These are phyloP conservation scores for Ustilago vetiveriae DNA, from an alignment of 1,284 basidiomycete species.

Conservation along the genomic window DNA sequence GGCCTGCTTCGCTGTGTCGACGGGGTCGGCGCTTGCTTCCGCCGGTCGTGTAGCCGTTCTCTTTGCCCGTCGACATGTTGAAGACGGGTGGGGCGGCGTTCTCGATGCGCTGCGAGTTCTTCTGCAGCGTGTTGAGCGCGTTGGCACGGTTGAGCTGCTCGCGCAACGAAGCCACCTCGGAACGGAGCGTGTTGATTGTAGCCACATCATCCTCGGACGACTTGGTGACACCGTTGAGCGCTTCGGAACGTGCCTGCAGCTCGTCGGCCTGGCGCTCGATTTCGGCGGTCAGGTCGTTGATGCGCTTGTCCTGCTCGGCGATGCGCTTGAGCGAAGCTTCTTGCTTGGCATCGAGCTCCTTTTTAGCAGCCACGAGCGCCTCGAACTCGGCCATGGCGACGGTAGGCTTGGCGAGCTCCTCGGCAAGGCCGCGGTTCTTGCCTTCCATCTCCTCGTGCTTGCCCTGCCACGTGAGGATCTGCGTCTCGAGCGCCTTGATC, in stretches of 20 bases:
- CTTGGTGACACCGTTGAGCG: constrained; percentile 58
- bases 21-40: constrained; percentile 71
- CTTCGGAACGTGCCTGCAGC: constrained; percentile 75
- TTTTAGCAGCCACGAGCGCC: constrained; percentile 79
- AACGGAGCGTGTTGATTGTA: constrained; percentile 86
- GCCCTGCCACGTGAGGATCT: constrained; percentile 83
- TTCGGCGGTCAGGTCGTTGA: constrained; percentile 77
- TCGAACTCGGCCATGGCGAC: constrained; percentile 80
- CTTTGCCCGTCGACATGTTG: constrained; percentile 61
- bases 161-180: constrained; percentile 86
- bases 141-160: constrained; percentile 95
- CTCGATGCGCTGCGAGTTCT: constrained; percentile 65
- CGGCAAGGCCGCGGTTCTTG: constrained; percentile 79
- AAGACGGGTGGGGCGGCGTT: constrained; percentile 60
- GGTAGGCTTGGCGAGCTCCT: constrained; percentile 78
- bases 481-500: constrained; percentile 81
- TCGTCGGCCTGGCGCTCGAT: constrained; percentile 78
- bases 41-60: constrained; percentile 44
- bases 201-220: constrained; percentile 77
- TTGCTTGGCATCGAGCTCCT: constrained; percentile 81
- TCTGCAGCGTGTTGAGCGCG: constrained; percentile 70
- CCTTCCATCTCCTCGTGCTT: constrained; percentile 89
- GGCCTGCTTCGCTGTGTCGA: constrained; percentile 84
- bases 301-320: constrained; percentile 83
- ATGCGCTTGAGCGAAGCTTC: constrained; percentile 80